Evolutionary conservation across 495 filamentous ascomycete genomes (phyloP).

Genomic region (Daldinia vernicosa): DNA sequence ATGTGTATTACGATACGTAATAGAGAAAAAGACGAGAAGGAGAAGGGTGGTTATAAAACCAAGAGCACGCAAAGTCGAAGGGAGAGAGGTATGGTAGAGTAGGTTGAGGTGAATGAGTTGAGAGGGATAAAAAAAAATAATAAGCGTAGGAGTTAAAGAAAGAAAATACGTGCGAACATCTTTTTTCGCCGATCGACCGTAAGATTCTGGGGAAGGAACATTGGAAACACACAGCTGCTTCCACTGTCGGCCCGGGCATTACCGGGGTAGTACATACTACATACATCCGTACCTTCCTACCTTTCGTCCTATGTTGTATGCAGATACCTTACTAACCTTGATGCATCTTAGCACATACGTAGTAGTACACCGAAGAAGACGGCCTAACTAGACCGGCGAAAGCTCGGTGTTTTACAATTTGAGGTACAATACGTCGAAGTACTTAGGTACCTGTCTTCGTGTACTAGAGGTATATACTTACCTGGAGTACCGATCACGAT

Average conservation of each 20-base stretch:
- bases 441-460: not conserved
- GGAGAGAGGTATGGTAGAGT: not conserved
- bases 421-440: no score
- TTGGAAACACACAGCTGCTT: not conserved
- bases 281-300: not conserved
- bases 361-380: not conserved
- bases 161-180: not conserved
- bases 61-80: not conserved
- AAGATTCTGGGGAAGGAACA: not conserved
- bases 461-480: not conserved
- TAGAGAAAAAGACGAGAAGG: slow-evolving; percentile 12
- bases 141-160: not conserved
- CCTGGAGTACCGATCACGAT: not conserved
- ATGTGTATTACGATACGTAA: slow-evolving; percentile 7
- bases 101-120: slow-evolving; percentile 15
- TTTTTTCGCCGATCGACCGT: slow-evolving; percentile 10
- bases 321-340: slow-evolving; percentile 2
- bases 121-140: slow-evolving; percentile 3
- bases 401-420: not conserved
- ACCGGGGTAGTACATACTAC: slow-evolving; percentile 12
- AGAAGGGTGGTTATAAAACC: not conserved
- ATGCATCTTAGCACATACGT: not conserved
- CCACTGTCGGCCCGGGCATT: slow-evolving; percentile 12
- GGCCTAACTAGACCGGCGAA: not conserved
- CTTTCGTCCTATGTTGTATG: not conserved